A percentile compares a stretch with the other conserved stretches of the same genome.
Evolutionary conservation across 345 rosid genomes (phyloP).

Genomic region (Eucalyptus cloeziana): DNA sequence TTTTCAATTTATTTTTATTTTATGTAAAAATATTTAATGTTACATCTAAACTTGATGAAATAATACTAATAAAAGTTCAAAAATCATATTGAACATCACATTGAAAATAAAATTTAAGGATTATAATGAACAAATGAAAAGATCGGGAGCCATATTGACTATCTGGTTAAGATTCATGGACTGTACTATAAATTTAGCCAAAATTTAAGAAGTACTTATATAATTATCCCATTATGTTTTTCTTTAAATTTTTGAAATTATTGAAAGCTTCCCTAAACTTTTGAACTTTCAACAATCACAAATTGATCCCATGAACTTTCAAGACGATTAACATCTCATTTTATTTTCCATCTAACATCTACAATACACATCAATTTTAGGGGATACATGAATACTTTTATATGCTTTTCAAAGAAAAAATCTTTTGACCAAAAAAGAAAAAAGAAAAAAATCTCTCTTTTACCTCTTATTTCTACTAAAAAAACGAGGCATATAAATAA

Average conservation of each 20-base stretch:
- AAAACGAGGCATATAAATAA: neutral
- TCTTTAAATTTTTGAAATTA: neutral
- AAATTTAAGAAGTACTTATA: accelerated
- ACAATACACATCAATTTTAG: neutral
- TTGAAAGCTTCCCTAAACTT: neutral
- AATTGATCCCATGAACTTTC: neutral
- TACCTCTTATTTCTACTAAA: neutral
- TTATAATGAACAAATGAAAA: too few species aligned
- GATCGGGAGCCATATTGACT: accelerated
- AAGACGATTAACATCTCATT: neutral
- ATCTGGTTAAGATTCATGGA: accelerated
- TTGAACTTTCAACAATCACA: neutral
- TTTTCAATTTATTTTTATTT: too few species aligned
- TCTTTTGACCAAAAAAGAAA: neutral
- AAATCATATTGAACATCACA: accelerated
- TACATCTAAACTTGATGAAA: neutral
- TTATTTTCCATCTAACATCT: neutral
- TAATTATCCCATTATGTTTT: neutral
- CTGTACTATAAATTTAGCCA: accelerated
- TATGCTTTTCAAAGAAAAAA: neutral
- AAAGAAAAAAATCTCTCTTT: neutral
- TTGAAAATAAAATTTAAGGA: neutral
- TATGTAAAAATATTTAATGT: too few species aligned
- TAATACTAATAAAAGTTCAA: neutral
- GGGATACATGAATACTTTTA: neutral